Evolutionary conservation across 2,329 filamentous ascomycete species (phyloP).

Genomic region (Penicillium sp.): DNA sequence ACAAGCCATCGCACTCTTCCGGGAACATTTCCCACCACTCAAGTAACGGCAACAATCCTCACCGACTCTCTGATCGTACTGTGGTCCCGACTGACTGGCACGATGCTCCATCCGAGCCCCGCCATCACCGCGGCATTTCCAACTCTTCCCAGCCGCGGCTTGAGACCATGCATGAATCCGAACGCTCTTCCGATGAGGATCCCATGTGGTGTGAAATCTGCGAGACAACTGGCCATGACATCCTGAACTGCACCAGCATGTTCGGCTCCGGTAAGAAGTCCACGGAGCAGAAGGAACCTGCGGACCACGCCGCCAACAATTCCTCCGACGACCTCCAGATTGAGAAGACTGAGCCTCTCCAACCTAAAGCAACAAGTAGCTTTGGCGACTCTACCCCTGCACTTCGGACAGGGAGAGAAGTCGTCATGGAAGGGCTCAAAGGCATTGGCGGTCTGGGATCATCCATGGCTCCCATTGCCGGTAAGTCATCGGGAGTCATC

Average conservation of each 20-base stretch:
- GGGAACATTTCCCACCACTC: constrained; percentile 26
- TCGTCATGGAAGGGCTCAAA: constrained; percentile 42
- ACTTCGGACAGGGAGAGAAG: constrained; percentile 42
- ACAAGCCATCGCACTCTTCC: constrained; percentile 30
- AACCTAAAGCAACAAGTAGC: constrained; percentile 14
- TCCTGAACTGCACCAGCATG: constrained; percentile 90
- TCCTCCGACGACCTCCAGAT: constrained; percentile 15
- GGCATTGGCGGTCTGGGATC: constrained; percentile 40
- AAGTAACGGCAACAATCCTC: constrained; percentile 33
- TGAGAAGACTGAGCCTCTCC: constrained; percentile 11
- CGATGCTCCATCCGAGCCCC: constrained; percentile 29
- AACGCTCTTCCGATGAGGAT: constrained; percentile 64
- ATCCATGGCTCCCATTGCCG: constrained; percentile 62
- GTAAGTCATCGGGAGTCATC: constrained; percentile 71
- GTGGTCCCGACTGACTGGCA: constrained; percentile 44
- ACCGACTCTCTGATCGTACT: constrained; percentile 43
- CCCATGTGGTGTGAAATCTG: constrained; percentile 92
- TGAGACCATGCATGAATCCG: constrained; percentile 42
- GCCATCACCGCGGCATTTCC: constrained; percentile 26
- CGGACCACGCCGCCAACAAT: constrained; percentile 8
- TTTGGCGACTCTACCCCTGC: constrained; percentile 23
- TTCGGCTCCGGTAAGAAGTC: constrained; percentile 50
- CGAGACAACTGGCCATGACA: constrained; percentile 86
- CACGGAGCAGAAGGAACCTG: constrained; percentile 15
- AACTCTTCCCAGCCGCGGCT: constrained; percentile 33